Percentiles rank a stretch among this genome's conserved stretches.
Conservation (phyloP, 2,329 filamentous ascomycete genomes). For the Albifimbria verrucaria region DNA sequence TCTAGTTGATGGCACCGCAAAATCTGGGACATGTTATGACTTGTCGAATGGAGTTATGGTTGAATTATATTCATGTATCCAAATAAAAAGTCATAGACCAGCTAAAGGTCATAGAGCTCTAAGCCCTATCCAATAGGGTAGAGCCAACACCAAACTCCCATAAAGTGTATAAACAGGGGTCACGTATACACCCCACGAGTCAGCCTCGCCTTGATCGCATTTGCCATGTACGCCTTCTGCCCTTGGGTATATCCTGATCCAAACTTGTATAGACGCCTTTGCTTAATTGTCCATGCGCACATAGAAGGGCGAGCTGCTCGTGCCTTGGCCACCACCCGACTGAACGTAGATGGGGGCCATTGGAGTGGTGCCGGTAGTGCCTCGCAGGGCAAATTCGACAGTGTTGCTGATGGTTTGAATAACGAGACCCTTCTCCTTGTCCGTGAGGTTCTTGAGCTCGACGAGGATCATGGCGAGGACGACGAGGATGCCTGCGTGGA, state of each 20-base stretch:
- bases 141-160: too few relatives aligned
- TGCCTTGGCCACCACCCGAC: neutral
- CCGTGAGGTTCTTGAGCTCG: conserved; percentile 11
- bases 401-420: conserved; percentile 1
- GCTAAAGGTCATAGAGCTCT: too few relatives aligned
- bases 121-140: too few relatives aligned
- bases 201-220: too few relatives aligned
- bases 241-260: neutral
- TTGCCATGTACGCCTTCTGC: neutral
- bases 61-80: too few relatives aligned
- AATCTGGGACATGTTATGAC: too few relatives aligned
- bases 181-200: too few relatives aligned
- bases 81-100: too few relatives aligned
- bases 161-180: too few relatives aligned
- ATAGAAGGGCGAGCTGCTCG: neutral
- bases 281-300: neutral
- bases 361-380: neutral
- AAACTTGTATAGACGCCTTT: neutral
- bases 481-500: conserved; percentile 9
- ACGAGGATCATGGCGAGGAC: conserved; percentile 11
- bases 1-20: too few relatives aligned
- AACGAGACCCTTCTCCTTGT: conserved; percentile 5
- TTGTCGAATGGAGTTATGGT: too few relatives aligned
- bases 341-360: neutral
- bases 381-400: conserved; percentile 3